Evolutionary conservation across 2,329 filamentous ascomycete species (phyloP), one percentile per base, ranked within the genome.

Genomic region (Escovopsis sp.): DNA sequence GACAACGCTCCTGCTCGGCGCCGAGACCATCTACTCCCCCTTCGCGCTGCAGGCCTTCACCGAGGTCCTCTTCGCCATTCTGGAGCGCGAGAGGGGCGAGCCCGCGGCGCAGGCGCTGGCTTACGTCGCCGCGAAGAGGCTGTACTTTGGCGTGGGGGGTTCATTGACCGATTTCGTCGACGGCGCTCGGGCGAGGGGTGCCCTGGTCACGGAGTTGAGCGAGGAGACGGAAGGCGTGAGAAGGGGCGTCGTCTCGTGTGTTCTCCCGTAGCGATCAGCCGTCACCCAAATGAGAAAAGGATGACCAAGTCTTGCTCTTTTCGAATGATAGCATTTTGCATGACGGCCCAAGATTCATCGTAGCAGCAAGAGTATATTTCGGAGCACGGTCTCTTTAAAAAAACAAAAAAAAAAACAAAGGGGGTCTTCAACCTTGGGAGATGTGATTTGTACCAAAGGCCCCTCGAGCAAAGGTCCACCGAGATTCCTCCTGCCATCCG

Each of bases 91-190:
- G 40, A 43, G 47, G 32, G 32, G 39, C 4, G 43, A 44, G 2
- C 50, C 55, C 3, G 55, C 55, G 4, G 65, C 68, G 40, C 62
- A 65, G 41, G 74, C 77, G 0, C 72, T 72, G 39, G 77, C 80
- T 1, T 64, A 86, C 18, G 71, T 89, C 5, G 84, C 74, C 3
- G 85, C 85, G 1, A 91, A 91, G 64, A 74, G 76, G 49, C 69
- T 88, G 10, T 91, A 91, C 60, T 91, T 91, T 60, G 85, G 85
- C 3, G 85, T 91, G 5, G 85, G 85, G 0, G 85, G 85, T 0
- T 87, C 83, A 18, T 70, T 91, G 19, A 81, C 86, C 56, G 83
- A 84, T 49, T 85, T 91, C 51, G 64, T 79, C 39, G 60, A 67
- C 40, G 66, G 62, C 48, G 70, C 75, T 36, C 62, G 62, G 43